Base-by-base conservation (phyloP, 208 protist genomes). In the Wallacemonas collosoma region DNA sequence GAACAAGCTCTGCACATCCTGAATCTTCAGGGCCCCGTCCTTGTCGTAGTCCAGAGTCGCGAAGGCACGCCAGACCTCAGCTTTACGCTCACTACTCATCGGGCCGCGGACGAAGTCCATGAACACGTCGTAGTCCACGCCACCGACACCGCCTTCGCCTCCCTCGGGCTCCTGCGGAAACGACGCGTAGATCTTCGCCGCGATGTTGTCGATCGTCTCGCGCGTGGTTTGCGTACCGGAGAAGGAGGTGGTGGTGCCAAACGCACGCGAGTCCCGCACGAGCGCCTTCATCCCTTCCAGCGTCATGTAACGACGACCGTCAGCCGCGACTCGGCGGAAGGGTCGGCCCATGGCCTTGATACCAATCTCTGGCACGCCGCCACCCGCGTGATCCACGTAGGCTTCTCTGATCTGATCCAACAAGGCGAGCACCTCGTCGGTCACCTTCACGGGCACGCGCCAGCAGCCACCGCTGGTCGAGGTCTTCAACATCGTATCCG, bases 311-410 rank as follows among this genome's bases (percentile, higher is more conserved):
- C 91, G 89, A n/a, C 83, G 83, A 15, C 93, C 93, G 70, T 95
- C 89, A 26, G 55, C 83, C 58, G 71, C 72, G 15, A 90, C 87
- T 11, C 76, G 36, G 60, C 90, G 86, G 57, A 95, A 97, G 2
- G 89, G 93, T 7, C 90, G 81, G 0, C 93, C 93, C 89, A 96
- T 95, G 12, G 88, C 90, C 57, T 97, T 97, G 57, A 97, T 93
- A 71, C 93, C 93, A 39, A 95, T 79, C 82, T 95, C 90, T n/a
- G 91, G 89, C 56, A 96, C 91, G 17, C 93, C 89, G 15, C 88
- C 89, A 26, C 91, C 91, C 2, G 73, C 80, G 69, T 95, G 74
- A 43, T 86, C 51, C 47, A 95, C 79, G 83, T 95, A 95, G 0
- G 91, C 91, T 26, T 92, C 89, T 7, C 90, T 87, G 51, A 97